These are phyloP conservation scores for Microthlaspi erraticum DNA, from an alignment of 345 rosid species.

Conservation along the genomic window DNA sequence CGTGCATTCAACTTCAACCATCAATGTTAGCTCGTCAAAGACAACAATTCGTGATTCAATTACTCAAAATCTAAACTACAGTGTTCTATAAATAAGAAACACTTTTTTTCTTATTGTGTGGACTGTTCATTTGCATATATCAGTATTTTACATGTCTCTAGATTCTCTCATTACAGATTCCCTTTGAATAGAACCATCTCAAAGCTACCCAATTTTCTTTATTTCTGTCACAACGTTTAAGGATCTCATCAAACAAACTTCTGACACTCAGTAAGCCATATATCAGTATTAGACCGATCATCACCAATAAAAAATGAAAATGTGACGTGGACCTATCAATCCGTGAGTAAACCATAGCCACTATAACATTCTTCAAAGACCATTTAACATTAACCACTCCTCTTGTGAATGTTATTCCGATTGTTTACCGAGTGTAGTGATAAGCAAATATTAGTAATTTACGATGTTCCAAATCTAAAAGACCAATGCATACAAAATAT, in stretches of 20 bases:
- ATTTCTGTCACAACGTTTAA: neutral
- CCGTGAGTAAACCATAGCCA: too few species aligned
- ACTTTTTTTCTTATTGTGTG: neutral
- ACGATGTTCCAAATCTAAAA: conserved; percentile 1
- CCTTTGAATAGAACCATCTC: too few species aligned
- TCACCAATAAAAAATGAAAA: too few species aligned
- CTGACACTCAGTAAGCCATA: too few species aligned
- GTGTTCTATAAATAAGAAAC: neutral
- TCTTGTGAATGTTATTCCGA: too few species aligned
- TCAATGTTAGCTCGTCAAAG: neutral
- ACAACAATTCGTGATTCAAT: neutral
- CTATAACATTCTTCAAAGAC: neutral
- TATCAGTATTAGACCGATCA: too few species aligned
- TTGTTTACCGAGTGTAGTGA: neutral
- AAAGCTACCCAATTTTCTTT: neutral
- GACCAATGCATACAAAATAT: conserved; percentile 3
- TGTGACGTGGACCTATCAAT: too few species aligned
- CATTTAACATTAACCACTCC: too few species aligned
- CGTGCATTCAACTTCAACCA: neutral
- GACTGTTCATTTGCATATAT: neutral
- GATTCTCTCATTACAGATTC: neutral
- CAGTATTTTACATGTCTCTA: neutral
- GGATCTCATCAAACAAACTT: neutral
- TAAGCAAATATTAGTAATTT: neutral
- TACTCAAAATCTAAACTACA: neutral